Evolutionary conservation across 2,329 filamentous ascomycete genomes (phyloP), one percentile per base, ranked within the genome.

Genomic region (Scytalidium lignicola): DNA sequence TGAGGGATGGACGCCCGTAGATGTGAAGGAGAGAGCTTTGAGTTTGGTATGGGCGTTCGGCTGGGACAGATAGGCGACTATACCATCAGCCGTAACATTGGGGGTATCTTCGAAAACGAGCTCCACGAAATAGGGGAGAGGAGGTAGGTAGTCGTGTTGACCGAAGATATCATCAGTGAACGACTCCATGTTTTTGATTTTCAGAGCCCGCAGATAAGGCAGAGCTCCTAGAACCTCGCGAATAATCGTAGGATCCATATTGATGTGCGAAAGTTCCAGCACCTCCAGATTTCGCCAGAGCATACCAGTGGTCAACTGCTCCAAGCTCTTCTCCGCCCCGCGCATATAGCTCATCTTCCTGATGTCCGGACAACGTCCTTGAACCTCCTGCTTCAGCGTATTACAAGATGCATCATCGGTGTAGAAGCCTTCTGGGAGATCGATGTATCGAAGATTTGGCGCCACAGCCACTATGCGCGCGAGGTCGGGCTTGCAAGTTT

Each of bases 371-470:
- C 92, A 96, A 45, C 88, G 78, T 19, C 83, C 85, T 70, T 95
- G 87, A 20, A 96, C 74, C 67, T 96, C 91, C 58, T 93, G 81
- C 53, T 89, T 84, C 56, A 97, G 73, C 1, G 87, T 83, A 48
- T 85, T 72, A 60, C 86, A 95, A 23, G 80, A 77, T 3, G 82
- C 72, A 53, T 96, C 91, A 61, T 93, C 91, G 46, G 79, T 82
- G 70, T 85, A 96, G 65, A 96, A 81, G 44, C 90, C 91, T 56
- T 93, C 87, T 3, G 92, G 92, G 7, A 97, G 77, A 67, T 97
- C 92, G 57, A 96, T 85, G 66, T 93, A 96, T 65, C 82, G 85
- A 41, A 97, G 74, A 62, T 92, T 90, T 23, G 90, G 88, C 41
- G 92, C 76, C 20, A 91, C 87, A 32, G 90, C 89, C 43, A 96